Percentiles rank a stretch among this genome's conserved stretches.
Evolutionary conservation across 139 green algal species (phyloP).

Genomic region (Trebouxia sp.): DNA sequence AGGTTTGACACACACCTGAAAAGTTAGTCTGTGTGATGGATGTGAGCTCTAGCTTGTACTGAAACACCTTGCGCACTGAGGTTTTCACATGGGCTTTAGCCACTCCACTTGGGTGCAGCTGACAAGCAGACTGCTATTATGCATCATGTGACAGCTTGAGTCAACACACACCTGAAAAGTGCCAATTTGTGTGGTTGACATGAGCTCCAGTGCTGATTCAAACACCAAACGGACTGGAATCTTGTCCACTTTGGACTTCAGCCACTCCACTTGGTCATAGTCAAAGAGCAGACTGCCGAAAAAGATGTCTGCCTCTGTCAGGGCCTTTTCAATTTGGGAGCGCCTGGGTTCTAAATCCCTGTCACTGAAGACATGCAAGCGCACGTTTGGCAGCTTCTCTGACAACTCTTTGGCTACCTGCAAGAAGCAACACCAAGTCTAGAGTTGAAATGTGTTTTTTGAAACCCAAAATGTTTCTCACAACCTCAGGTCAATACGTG

Average conservation of each 20-base stretch:
- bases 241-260: constrained; percentile 57
- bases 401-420: constrained; percentile 43
- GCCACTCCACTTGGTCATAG: constrained; percentile 97
- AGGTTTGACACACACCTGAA: no score
- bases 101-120: no score
- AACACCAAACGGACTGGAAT: constrained; percentile 92
- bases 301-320: constrained; percentile 86
- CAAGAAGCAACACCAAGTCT: no score
- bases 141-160: no score
- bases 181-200: constrained; percentile 81
- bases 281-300: constrained; percentile 96
- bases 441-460: no score
- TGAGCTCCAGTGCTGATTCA: constrained; percentile 96
- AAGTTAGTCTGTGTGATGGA: no score
- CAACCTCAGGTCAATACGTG: no score
- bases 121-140: no score
- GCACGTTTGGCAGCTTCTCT: constrained; percentile 45
- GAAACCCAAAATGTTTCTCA: no score
- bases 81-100: no score
- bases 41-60: no score
- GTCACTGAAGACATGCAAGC: constrained; percentile 89
- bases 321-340: constrained; percentile 73
- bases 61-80: no score
- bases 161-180: constrained; percentile 48
- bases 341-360: constrained; percentile 70